Conservation (phyloP, 805 yeast genomes). For the Kluyveromyces siamensis region DNA sequence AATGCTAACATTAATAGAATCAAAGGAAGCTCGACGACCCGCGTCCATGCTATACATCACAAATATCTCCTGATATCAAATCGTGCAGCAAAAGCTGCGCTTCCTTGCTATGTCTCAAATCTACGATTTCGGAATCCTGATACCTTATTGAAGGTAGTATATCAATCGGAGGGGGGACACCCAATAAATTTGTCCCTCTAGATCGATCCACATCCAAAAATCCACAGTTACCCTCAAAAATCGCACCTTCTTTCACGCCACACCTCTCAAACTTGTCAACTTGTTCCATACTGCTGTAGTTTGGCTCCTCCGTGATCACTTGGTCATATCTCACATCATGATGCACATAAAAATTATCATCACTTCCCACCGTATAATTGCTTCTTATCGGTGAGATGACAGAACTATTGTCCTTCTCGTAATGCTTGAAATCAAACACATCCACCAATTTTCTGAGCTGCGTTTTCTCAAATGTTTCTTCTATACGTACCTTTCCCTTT, state of each 20-base stretch:
- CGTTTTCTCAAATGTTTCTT: neutral
- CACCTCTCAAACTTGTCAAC: neutral
- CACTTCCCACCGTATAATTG: neutral
- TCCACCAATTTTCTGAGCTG: slow-evolving; percentile 4
- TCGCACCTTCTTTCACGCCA: neutral
- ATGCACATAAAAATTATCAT: neutral
- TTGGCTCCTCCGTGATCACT: neutral
- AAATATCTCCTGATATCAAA: slow-evolving; percentile 16
- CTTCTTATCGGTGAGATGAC: neutral
- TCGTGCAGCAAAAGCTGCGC: slow-evolving; percentile 13
- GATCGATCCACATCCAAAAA: neutral
- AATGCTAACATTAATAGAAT: too few relatives aligned
- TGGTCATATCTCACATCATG: neutral
- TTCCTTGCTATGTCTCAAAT: neutral
- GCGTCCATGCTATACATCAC: slow-evolving; percentile 5
- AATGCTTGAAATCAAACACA: slow-evolving; percentile 7
- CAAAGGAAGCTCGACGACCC: neutral
- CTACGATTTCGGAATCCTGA: neutral
- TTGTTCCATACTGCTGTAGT: neutral
- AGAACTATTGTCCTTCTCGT: neutral
- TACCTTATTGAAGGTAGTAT: neutral
- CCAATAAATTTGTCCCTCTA: neutral
- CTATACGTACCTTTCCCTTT: neutral
- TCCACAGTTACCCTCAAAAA: neutral
- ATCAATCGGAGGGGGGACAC: slow-evolving; percentile 4